Evolutionary conservation across 2,329 filamentous ascomycete genomes (phyloP).

Genomic region (Fusarium sp.): DNA sequence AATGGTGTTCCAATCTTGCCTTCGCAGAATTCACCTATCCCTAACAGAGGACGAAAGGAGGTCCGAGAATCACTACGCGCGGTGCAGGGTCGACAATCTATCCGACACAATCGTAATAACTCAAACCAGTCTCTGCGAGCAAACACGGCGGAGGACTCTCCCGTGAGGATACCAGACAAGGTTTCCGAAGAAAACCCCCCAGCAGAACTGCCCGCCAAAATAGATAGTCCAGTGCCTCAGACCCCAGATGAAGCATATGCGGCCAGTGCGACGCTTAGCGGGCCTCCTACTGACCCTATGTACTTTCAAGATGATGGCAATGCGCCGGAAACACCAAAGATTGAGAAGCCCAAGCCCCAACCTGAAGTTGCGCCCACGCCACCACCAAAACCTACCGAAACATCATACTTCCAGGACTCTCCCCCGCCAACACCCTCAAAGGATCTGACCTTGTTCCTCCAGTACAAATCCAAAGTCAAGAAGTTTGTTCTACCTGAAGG

Average conservation of each 20-base stretch:
- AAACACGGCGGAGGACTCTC: slow-evolving; percentile 66
- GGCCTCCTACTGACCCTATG: slow-evolving; percentile 63
- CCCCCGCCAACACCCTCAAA: slow-evolving; percentile 78
- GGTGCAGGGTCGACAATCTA: slow-evolving; percentile 66
- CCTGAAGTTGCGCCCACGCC: slow-evolving; percentile 48
- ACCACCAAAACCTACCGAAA: slow-evolving; percentile 56
- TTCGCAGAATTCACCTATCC: slow-evolving; percentile 82
- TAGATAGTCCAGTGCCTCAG: slow-evolving; percentile 58
- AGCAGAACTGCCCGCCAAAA: slow-evolving; percentile 40
- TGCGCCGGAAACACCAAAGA: slow-evolving; percentile 30
- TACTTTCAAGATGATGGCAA: slow-evolving; percentile 45
- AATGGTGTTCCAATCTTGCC: slow-evolving; percentile 90
- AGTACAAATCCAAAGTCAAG: slow-evolving; percentile 97
- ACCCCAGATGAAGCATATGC: slow-evolving; percentile 74
- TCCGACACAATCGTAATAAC: slow-evolving; percentile 61
- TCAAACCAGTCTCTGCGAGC: slow-evolving; percentile 58
- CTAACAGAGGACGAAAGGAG: slow-evolving; percentile 83
- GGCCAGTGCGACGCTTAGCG: slow-evolving; percentile 69
- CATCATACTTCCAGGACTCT: slow-evolving; percentile 68
- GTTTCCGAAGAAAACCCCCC: slow-evolving; percentile 70
- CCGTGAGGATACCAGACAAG: slow-evolving; percentile 67
- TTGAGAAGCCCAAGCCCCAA: slow-evolving; percentile 41
- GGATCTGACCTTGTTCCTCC: slow-evolving; percentile 91
- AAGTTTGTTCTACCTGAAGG: slow-evolving; percentile 92
- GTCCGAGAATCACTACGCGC: slow-evolving; percentile 84